These are phyloP conservation scores for Penicillium sp. DNA, from an alignment of 2,329 filamentous ascomycete species.

Conservation along the genomic window DNA sequence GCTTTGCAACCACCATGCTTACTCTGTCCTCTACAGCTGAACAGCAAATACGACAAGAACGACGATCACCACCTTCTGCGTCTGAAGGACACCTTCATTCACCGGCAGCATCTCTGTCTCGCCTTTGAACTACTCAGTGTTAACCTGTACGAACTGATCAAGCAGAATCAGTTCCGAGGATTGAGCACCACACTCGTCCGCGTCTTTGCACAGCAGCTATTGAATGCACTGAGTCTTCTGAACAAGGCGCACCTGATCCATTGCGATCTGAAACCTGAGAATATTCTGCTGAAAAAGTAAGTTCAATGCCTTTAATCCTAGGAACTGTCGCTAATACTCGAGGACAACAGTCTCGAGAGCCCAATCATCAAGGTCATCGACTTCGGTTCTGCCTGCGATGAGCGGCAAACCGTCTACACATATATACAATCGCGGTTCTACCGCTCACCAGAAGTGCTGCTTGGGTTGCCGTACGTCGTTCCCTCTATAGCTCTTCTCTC, in stretches of 20 bases:
- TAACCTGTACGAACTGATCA: conserved; percentile 97
- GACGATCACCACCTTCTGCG: conserved; percentile 94
- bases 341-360: conserved; percentile 66
- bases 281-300: conserved; percentile 91
- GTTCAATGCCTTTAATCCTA: conserved; percentile 19
- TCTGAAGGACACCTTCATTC: conserved; percentile 96
- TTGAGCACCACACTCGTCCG: conserved; percentile 94
- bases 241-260: conserved; percentile 97
- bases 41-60: conserved; percentile 98
- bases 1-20: neutral
- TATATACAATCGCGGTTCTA: conserved; percentile 99
- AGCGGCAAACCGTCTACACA: conserved; percentile 96
- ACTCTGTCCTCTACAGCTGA: conserved; percentile 57
- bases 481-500: neutral
- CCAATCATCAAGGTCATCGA: conserved; percentile 99
- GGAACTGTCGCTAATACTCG: neutral
- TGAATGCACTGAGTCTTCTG: conserved; percentile 84
- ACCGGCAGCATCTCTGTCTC: conserved; percentile 90
- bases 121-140: conserved; percentile 96
- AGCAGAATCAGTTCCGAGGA: conserved; percentile 98
- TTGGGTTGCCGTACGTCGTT: conserved; percentile 69
- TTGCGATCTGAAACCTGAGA: conserved; percentile 96
- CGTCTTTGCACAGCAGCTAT: conserved; percentile 92
- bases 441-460: conserved; percentile 86
- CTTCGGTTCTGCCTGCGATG: conserved; percentile 96